phyloP scores from a whole-genome alignment of 371 early-diverging fungal genomes.

The Syncephalis plumigaleata region DNA sequence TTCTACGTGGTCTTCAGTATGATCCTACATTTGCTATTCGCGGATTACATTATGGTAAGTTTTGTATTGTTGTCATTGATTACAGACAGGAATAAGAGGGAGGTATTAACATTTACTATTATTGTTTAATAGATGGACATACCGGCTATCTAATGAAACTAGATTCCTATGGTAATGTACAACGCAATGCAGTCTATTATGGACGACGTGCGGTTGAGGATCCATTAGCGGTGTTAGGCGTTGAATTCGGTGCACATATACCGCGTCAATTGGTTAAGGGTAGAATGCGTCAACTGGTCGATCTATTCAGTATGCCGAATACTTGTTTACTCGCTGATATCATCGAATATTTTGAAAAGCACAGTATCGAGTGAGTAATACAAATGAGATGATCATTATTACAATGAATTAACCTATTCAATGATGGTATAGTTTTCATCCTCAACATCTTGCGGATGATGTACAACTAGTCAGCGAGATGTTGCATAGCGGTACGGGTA shows the following conservation, averaged over 20 bases:
- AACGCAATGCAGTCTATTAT: constrained; percentile 34
- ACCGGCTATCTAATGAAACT: constrained; percentile 51
- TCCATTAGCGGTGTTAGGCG: constrained; percentile 22
- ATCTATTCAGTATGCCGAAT: constrained; percentile 40
- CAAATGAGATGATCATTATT: not conserved
- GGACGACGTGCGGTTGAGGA: constrained; percentile 30
- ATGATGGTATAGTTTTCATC: constrained; percentile 23
- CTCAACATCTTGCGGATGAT: constrained; percentile 44
- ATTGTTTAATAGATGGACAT: constrained; percentile 18
- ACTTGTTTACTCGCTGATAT: constrained; percentile 36
- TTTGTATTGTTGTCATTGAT: not conserved
- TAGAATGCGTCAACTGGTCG: constrained; percentile 40
- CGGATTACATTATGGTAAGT: constrained; percentile 34
- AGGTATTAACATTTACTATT: not conserved
- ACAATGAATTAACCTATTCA: not conserved
- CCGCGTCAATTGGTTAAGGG: constrained; percentile 25
- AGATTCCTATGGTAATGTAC: constrained; percentile 41
- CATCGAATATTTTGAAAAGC: constrained; percentile 35
- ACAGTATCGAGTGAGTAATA: constrained; percentile 17
- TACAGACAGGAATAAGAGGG: not conserved
- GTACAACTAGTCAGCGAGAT: constrained; percentile 28
- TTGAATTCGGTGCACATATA: constrained; percentile 38
- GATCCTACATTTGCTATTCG: constrained; percentile 42
- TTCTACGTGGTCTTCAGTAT: constrained; percentile 20
- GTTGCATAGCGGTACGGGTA: constrained; percentile 22